These are phyloP conservation scores for Aspergillus proliferans DNA, from an alignment of 2,329 filamentous ascomycete species.

Conservation along the genomic window DNA sequence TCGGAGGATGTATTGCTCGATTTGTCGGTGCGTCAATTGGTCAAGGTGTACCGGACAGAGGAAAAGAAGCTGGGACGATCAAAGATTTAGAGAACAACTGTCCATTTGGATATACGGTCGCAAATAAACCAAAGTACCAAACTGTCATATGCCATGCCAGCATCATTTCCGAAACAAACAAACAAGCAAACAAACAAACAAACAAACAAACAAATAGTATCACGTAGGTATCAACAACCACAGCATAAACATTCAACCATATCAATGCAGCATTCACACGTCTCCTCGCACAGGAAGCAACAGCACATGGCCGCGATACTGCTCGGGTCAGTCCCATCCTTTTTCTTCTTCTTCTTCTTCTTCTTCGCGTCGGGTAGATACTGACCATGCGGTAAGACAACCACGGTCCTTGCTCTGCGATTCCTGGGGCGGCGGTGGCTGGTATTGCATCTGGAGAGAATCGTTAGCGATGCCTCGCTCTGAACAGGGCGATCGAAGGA, in stretches of 20 bases:
- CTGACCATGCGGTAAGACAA: constrained; percentile 13
- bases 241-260: constrained; percentile 12
- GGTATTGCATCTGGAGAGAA: constrained; percentile 11
- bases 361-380: not conserved
- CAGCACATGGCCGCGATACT: constrained; percentile 16
- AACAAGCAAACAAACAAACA: not conserved
- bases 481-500: not conserved
- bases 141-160: too few species aligned
- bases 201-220: not conserved
- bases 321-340: not conserved
- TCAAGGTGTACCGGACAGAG: constrained; percentile 55
- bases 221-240: constrained; percentile 1
- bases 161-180: not conserved
- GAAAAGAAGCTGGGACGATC: constrained; percentile 25
- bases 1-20: constrained; percentile 69
- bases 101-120: too few species aligned
- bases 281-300: constrained; percentile 16
- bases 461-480: not conserved
- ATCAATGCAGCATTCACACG: constrained; percentile 16
- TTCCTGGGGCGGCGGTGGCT: constrained; percentile 8
- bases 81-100: constrained; percentile 17
- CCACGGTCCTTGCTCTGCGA: constrained; percentile 12
- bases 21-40: constrained; percentile 61
- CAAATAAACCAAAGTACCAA: too few species aligned
- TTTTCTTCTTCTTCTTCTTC: not conserved